Conservation (phyloP, 805 yeast genomes). For the Pichia gijzeniarum region DNA sequence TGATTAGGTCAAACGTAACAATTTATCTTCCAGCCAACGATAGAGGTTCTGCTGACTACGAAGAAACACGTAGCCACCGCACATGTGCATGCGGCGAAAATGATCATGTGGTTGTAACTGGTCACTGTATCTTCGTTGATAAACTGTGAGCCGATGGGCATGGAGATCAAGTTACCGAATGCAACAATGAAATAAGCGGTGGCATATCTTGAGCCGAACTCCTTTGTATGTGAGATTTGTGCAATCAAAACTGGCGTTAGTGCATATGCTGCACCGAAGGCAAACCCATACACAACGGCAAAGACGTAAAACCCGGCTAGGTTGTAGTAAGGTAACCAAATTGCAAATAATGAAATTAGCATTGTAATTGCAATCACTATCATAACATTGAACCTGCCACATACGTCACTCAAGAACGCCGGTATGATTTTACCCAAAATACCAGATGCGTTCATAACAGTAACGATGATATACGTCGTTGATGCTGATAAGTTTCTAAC, state of each 20-base stretch:
- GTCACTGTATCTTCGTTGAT: constrained; percentile 27
- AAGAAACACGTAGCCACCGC: constrained; percentile 15
- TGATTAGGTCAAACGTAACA: no score
- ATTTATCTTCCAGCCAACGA: constrained; percentile 26
- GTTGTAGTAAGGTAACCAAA: constrained; percentile 55
- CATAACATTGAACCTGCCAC: constrained; percentile 51
- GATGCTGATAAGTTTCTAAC: constrained; percentile 39
- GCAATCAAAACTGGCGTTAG: constrained; percentile 59
- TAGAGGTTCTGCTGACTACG: constrained; percentile 12
- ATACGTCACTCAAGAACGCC: constrained; percentile 26
- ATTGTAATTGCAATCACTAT: constrained; percentile 40
- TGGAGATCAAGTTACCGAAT: constrained; percentile 37
- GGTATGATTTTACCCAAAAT: constrained; percentile 30
- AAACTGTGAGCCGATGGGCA: constrained; percentile 45
- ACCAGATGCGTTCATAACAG: constrained; percentile 44
- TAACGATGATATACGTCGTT: constrained; percentile 41
- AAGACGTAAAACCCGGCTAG: constrained; percentile 42
- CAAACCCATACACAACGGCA: constrained; percentile 44
- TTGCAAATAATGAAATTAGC: constrained; percentile 39
- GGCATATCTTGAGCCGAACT: constrained; percentile 65
- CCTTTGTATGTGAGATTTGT: constrained; percentile 47
- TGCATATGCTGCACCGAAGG: constrained; percentile 51
- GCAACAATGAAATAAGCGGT: constrained; percentile 59
- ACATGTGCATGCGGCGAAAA: constrained; percentile 23
- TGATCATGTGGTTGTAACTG: constrained; percentile 23